Percentiles rank a stretch among this genome's conserved stretches.
phyloP scores from a whole-genome alignment of 768 basidiomycete species.

The Neoboletus magnificus region DNA sequence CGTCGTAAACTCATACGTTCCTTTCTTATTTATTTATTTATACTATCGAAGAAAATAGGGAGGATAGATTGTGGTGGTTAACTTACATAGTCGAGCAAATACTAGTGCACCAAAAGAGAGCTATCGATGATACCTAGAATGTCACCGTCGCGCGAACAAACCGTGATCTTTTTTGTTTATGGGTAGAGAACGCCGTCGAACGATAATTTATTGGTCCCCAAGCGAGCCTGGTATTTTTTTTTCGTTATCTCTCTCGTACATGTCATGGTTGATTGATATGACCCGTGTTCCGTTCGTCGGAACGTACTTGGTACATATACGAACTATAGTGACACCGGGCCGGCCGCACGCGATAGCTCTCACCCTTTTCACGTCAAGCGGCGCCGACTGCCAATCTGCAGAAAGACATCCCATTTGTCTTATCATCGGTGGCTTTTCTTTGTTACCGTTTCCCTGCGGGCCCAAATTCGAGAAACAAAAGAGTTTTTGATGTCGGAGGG shows the following conservation, averaged over 20 bases:
- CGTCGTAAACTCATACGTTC: neutral
- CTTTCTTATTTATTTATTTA: neutral
- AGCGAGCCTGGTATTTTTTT: neutral
- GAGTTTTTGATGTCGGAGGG: too few relatives aligned
- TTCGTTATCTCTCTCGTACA: neutral
- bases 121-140: neutral
- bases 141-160: neutral
- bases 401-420: too few relatives aligned
- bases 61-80: neutral
- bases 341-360: neutral
- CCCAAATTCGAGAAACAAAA: too few relatives aligned
- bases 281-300: neutral
- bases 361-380: too few relatives aligned
- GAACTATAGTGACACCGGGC: neutral
- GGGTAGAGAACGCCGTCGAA: neutral
- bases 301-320: neutral
- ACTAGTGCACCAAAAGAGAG: neutral
- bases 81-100: neutral
- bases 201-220: neutral
- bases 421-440: neutral
- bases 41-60: neutral
- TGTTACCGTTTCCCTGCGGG: too few relatives aligned
- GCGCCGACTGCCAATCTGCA: too few relatives aligned
- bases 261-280: neutral
- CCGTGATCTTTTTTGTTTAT: neutral